Base-by-base conservation (phyloP, 176 grass and related monocot genomes). In the Aechmea fasciata region DNA sequence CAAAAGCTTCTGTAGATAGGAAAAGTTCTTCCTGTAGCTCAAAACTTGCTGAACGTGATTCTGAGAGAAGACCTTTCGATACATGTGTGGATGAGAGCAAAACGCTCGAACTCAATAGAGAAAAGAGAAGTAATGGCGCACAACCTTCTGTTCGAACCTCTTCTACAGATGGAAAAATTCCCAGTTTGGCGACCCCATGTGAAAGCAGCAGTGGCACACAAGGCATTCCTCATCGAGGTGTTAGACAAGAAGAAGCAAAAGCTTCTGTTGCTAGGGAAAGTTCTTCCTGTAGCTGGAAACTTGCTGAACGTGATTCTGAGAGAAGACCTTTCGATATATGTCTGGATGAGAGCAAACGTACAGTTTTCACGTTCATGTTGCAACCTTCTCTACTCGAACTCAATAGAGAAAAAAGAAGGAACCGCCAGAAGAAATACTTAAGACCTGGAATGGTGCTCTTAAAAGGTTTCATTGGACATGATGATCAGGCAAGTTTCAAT, bases 381-480 rank as follows among this genome's bases (percentile, higher is more conserved):
- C 69, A 52, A 0, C 81, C 0, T 13, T 28, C 69, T 74, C 17
- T 87, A 41, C 3, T 71, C 13, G 69, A 73, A 41, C 19, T 74
- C 14, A 80, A 80, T 12, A 83, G 59, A 63, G 77, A 74, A 8
- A 77, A 70, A 84, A 69, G n/a, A 22, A 78, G 77, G 20, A 66
- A 52, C 3, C 54, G 0, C 8, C 20, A 17, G 13, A 4, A 55
- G 10, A 75, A 65, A 18, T 41, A 54, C 75, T 47, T 88, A 66
- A 81, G 78, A 68, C 33, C 77, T 71, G 81, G 78, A 24, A 88
- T 88, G 85, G 70, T 88, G 69, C 74, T 88, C 26, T 9, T 88
- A 74, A 88, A 84, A 54, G 74, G n/a, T 22, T 78, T 77, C 66
- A 71, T 88, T 29, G 63, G 72, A 48, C 73, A 52, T 26, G 14